Percentiles rank a stretch among this genome's conserved stretches.
phyloP scores from a whole-genome alignment of 352 stramenopile genomes.

The Pythium rhizo-oryzae region DNA sequence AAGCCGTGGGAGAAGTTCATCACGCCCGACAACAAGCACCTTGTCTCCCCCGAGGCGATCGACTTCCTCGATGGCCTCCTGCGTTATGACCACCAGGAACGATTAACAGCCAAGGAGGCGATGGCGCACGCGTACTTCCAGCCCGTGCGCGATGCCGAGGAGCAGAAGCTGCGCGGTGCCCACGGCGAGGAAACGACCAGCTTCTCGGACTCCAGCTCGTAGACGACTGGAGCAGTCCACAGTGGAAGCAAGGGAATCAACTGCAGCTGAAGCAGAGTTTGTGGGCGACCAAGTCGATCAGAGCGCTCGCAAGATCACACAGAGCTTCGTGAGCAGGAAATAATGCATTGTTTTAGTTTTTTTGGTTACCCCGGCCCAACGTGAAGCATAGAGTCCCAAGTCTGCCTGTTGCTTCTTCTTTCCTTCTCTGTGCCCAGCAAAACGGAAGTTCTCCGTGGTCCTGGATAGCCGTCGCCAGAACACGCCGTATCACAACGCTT shows the following conservation, averaged over 20 bases:
- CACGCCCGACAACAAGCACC: slow-evolving; percentile 97
- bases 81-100: slow-evolving; percentile 97
- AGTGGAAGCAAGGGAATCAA: background rate
- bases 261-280: background rate
- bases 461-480: no score
- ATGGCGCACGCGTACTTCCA: slow-evolving; percentile 99
- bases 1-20: slow-evolving; percentile 99
- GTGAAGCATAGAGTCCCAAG: no score
- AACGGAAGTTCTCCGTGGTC: no score
- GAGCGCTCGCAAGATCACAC: no score
- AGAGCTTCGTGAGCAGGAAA: no score
- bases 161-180: slow-evolving; percentile 66
- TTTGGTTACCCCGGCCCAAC: no score
- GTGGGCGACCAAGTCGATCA: background rate
- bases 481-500: background rate
- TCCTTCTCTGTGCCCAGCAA: no score
- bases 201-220: slow-evolving; percentile 77
- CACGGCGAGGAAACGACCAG: slow-evolving; percentile 75
- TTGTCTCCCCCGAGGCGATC: slow-evolving; percentile 96
- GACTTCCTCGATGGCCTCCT: slow-evolving; percentile 92
- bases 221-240: background rate
- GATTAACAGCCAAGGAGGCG: slow-evolving; percentile 98
- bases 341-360: no score
- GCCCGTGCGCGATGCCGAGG: slow-evolving; percentile 83
- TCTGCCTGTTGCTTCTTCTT: no score